Base-by-base conservation (phyloP, 202 grass and related monocot genomes). In the Saccharum hybrid region DNA sequence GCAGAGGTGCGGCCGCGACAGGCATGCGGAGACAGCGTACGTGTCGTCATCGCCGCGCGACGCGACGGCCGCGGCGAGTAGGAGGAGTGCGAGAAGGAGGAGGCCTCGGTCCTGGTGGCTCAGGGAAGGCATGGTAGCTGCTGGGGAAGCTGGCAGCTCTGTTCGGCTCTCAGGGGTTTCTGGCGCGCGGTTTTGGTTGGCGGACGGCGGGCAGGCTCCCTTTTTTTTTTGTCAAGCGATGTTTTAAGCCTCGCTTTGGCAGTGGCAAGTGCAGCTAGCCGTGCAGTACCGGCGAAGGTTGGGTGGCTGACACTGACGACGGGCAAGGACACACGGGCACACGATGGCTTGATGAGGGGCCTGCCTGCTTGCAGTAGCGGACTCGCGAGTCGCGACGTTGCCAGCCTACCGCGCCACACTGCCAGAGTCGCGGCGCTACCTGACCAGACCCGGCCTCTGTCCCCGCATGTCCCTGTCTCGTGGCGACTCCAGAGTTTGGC, bases 1-100 rank as follows among this genome's bases (percentile, higher is more conserved):
- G 86, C 92, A 94, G 66, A 15, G 30, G 82, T 23, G 41, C n/a
- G 79, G 31, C 15, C 40, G 28, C 38, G 21, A 8, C 33, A 48
- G 79, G 84, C 88, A 90, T 21, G 15, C 23, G 28, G 65, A 73
- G 6, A 8, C 7, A 14, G 31, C 19, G 76, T 75, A 82, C 22
- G 39, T n/a, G 38, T 49, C 77, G 14, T 65, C 42, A 51, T 40
- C 54, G 38, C 57, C 26, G 76, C 23, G 14, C 1, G 56, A 45
- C 37, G 7, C 9, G 1, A 71, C 72, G 49, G 22, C 45, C 26
- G 80, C 77, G 45, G 71, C 61, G 23, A 56, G 11, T 76, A 81
- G 10, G 77, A 76, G 7, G 30, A 85, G 7, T 38, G 76, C 0
- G 48, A 74, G 10, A 4, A 81, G 6, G 2, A 40, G 45, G 64